Percentiles rank a stretch among this genome's conserved stretches.
Evolutionary conservation across 1,284 basidiomycete genomes (phyloP).

Genomic region (Pisolithus thermaeus): DNA sequence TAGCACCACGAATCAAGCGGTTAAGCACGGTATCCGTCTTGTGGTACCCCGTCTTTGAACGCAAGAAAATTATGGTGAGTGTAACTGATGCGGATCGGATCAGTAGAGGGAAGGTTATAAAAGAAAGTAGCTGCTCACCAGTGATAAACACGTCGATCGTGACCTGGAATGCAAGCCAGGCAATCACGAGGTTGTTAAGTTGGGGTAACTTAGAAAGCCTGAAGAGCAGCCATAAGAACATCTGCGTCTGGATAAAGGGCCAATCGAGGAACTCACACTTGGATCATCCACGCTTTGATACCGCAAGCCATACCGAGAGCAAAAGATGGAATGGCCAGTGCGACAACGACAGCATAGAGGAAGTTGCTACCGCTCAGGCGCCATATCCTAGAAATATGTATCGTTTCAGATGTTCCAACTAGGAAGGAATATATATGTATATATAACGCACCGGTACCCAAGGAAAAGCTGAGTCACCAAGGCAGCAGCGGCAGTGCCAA

Average conservation of each 20-base stretch:
- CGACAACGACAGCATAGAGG: conserved; percentile 29
- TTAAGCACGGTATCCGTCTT: conserved; percentile 41
- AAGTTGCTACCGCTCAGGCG: conserved; percentile 32
- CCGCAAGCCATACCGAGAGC: conserved; percentile 34
- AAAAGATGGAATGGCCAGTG: conserved; percentile 31
- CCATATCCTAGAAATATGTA: conserved; percentile 15
- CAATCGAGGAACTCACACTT: conserved; percentile 25
- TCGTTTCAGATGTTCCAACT: not conserved
- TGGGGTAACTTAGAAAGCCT: conserved; percentile 22
- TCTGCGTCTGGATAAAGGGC: not conserved
- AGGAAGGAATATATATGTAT: not conserved
- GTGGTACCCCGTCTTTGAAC: conserved; percentile 40
- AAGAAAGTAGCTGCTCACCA: conserved; percentile 16
- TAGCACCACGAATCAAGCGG: conserved; percentile 40
- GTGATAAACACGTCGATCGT: conserved; percentile 36
- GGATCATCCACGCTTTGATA: conserved; percentile 33
- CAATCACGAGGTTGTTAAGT: conserved; percentile 25
- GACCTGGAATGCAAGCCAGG: conserved; percentile 39
- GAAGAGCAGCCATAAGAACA: conserved; percentile 7
- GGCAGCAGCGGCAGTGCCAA: conserved; percentile 38
- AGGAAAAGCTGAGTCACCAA: conserved; percentile 40
- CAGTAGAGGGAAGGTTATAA: not conserved
- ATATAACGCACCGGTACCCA: conserved; percentile 33
- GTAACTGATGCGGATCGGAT: conserved; percentile 11
- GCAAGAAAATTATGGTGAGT: conserved; percentile 31